Conservation (phyloP, 2,329 filamentous ascomycete genomes). For the Tolypocladium cylindrosporum region DNA sequence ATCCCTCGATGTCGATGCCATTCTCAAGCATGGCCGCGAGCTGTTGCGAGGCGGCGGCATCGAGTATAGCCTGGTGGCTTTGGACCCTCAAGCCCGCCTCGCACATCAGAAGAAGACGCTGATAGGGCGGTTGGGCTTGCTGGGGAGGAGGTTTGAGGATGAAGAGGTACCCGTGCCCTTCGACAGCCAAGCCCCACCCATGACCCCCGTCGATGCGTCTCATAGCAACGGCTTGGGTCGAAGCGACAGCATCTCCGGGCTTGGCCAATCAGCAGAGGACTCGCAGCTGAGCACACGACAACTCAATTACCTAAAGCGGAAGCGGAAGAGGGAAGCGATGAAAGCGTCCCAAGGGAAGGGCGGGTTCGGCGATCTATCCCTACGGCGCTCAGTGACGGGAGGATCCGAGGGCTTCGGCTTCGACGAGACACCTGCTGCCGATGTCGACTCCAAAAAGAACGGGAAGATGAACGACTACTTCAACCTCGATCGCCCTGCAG, state of each 20-base stretch:
- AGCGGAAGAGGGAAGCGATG: slow-evolving; percentile 82
- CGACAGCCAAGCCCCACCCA: slow-evolving; percentile 31
- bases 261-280: slow-evolving; percentile 46
- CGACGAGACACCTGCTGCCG: slow-evolving; percentile 46
- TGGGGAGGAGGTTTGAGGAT: slow-evolving; percentile 77
- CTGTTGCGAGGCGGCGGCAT: slow-evolving; percentile 77
- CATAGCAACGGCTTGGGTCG: slow-evolving; percentile 21
- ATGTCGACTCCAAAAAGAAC: slow-evolving; percentile 47
- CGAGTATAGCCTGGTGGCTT: slow-evolving; percentile 71
- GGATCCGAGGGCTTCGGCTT: slow-evolving; percentile 48
- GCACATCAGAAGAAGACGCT: slow-evolving; percentile 86
- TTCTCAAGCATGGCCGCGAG: slow-evolving; percentile 76
- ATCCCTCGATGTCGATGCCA: slow-evolving; percentile 64
- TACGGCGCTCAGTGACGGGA: slow-evolving; percentile 50
- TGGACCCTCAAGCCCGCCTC: slow-evolving; percentile 74
- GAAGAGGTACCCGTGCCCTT: slow-evolving; percentile 57
- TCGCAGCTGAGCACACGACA: slow-evolving; percentile 79
- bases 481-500: slow-evolving; percentile 67
- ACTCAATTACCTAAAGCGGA: slow-evolving; percentile 87
- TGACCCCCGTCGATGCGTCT: slow-evolving; percentile 32
- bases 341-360: slow-evolving; percentile 79
- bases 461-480: slow-evolving; percentile 76
- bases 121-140: slow-evolving; percentile 68
- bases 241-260: slow-evolving; percentile 26
- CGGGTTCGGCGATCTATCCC: slow-evolving; percentile 77